Base-by-base conservation (phyloP, 495 filamentous ascomycete genomes). In the Lophiostoma macrostomum region DNA sequence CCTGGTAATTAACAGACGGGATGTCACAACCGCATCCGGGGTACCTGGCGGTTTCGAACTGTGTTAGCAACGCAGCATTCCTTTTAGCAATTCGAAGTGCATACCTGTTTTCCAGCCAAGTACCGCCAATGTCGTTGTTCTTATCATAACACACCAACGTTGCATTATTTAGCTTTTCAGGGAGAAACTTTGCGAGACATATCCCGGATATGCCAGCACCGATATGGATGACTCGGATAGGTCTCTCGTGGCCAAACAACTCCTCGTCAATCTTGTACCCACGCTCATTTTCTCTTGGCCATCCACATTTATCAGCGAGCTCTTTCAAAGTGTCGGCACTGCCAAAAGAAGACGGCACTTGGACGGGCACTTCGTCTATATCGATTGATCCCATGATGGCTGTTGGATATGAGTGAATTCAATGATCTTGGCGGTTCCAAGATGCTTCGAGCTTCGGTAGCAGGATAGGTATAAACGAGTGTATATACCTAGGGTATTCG, bases 91-190 rank as follows among this genome's bases (percentile, higher is more conserved):
- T 16, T 22, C 20, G 2, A 19, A 14, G 19, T n/a, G 18, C 18
- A 30, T 68, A 64, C 32, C 66, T 30, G 42, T 71, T 71, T 52
- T 71, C 69, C 3, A 69, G 52, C 69, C 69, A 71, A 0, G 74
- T 76, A 0, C 74, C 74, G 0, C 69, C 72, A 23, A 76, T 60
- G 32, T 72, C 69, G 22, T 51, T 27, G 48, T 75, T 76, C 64
- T 75, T 76, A 53, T 76, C 74, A 50, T 75, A 76, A 29, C 68
- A 63, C 5, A 56, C 53, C 25, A 73, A 63, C 0, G 68, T 62
- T n/a, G 74, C 16, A 45, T 74, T 63, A 19, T 65, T 35, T 49
- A 71, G 54, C 49, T 67, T 41, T 32, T 64, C 63, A 30, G 73
- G 66, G 19, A 73, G 61, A 19, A 68, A 60, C 51, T 74, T 69